Conservation (phyloP, 306 rosid genomes). For the Potentilla sterilis region DNA sequence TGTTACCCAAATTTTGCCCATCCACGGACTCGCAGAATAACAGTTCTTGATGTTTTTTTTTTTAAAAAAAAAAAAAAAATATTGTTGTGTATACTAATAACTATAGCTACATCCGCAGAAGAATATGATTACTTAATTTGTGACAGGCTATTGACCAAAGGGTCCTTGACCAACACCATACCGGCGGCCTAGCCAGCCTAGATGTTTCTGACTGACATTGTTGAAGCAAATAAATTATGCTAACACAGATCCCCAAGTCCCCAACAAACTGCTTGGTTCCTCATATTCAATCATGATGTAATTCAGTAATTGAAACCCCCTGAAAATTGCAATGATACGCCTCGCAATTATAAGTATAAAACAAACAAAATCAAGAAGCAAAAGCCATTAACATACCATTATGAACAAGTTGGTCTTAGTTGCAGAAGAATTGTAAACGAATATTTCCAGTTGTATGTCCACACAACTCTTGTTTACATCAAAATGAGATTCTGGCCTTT, state of each 20-base stretch:
- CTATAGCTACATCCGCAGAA: too few relatives aligned
- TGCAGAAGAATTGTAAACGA: constrained; percentile 27
- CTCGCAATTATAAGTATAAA: background rate
- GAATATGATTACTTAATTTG: too few relatives aligned
- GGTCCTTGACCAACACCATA: too few relatives aligned
- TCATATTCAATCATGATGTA: background rate
- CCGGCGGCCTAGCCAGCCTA: too few relatives aligned
- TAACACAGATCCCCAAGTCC: background rate
- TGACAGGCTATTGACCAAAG: too few relatives aligned
- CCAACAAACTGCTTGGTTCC: background rate
- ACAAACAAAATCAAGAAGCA: background rate
- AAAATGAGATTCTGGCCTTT: constrained; percentile 26
- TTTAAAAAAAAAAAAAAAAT: too few relatives aligned
- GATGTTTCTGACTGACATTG: too few relatives aligned
- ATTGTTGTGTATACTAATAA: too few relatives aligned
- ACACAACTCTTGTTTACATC: constrained; percentile 18
- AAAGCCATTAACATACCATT: constrained; percentile 10
- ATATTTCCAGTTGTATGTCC: constrained; percentile 20
- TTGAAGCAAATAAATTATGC: too few relatives aligned
- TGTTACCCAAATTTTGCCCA: too few relatives aligned
- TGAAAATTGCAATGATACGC: background rate
- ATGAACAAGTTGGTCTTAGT: constrained; percentile 9
- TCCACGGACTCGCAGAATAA: too few relatives aligned
- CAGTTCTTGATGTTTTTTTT: too few relatives aligned
- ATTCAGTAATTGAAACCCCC: background rate